Percentiles rank a stretch among this genome's conserved stretches.
These are phyloP conservation scores for Beauveria rudraprayagi DNA, from an alignment of 2,329 filamentous ascomycete species.

Conservation along the genomic window DNA sequence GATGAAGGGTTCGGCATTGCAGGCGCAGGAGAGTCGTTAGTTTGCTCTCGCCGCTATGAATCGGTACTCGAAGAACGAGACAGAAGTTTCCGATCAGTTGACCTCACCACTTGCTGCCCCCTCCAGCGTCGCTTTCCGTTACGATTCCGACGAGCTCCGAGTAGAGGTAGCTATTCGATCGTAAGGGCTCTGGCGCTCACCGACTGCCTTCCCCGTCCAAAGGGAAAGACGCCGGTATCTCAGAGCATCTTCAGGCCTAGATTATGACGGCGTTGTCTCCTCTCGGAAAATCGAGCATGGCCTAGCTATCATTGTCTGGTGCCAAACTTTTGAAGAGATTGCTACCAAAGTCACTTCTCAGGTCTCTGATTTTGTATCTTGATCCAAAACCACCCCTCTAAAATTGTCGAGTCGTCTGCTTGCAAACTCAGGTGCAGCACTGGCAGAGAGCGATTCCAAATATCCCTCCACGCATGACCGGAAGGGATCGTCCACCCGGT, in stretches of 20 bases:
- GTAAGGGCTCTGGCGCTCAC: background rate
- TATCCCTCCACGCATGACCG: slow-evolving; percentile 17
- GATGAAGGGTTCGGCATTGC: background rate
- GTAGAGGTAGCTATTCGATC: background rate
- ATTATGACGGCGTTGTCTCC: slow-evolving; percentile 9
- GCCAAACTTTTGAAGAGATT: slow-evolving; percentile 18
- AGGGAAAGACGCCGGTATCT: background rate
- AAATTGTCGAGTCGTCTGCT: slow-evolving; percentile 13
- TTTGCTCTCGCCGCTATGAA: background rate
- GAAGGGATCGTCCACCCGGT: slow-evolving; percentile 14
- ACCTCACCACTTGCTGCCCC: background rate
- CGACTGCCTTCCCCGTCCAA: background rate
- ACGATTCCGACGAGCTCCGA: background rate
- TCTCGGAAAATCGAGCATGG: slow-evolving; percentile 16
- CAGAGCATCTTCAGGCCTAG: background rate
- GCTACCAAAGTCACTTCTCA: slow-evolving; percentile 17
- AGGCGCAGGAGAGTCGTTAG: background rate
- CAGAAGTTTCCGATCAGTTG: background rate
- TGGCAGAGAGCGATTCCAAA: slow-evolving; percentile 15
- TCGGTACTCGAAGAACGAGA: background rate
- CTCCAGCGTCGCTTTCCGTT: background rate
- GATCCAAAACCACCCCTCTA: slow-evolving; percentile 7
- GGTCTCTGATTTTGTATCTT: slow-evolving; percentile 15
- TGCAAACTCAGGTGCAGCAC: slow-evolving; percentile 5
- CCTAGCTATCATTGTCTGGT: slow-evolving; percentile 17